Conservation (phyloP, 179 eudicot genomes). For the Beta lomatogona region DNA sequence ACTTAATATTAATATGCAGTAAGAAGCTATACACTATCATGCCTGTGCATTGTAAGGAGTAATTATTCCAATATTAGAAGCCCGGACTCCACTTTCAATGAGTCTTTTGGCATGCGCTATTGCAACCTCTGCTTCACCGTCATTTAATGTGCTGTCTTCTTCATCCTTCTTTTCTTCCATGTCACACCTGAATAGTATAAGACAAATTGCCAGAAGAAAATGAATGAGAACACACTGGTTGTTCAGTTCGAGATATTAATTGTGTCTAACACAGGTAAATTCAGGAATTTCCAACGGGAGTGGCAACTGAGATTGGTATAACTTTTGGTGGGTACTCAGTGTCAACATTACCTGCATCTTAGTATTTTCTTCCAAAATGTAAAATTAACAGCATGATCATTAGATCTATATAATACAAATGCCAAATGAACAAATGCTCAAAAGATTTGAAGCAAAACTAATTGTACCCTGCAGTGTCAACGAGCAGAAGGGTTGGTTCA, state of each 20-base stretch:
- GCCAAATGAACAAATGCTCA: neutral
- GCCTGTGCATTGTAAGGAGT: slow-evolving; percentile 99
- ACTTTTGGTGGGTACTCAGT: neutral
- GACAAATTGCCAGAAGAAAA: slow-evolving; percentile 8
- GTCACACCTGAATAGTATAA: slow-evolving; percentile 63
- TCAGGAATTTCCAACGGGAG: neutral
- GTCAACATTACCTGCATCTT: neutral
- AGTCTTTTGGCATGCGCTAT: slow-evolving; percentile 89
- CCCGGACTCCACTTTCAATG: slow-evolving; percentile 77
- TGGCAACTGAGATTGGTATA: neutral
- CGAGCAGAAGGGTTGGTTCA: slow-evolving; percentile 80
- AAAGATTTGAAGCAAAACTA: slow-evolving; percentile 16
- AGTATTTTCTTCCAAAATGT: neutral
- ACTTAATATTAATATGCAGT: neutral
- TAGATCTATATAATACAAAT: slow-evolving; percentile 6
- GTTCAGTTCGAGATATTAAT: neutral
- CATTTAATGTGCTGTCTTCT: slow-evolving; percentile 95
- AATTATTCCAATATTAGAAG: slow-evolving; percentile 89
- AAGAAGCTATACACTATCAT: neutral
- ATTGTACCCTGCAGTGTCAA: slow-evolving; percentile 87
- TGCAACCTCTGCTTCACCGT: slow-evolving; percentile 97
- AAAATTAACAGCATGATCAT: neutral
- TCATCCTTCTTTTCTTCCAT: slow-evolving; percentile 99
- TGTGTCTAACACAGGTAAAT: slow-evolving; percentile 6
- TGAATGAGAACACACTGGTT: slow-evolving; percentile 2